phyloP scores from a whole-genome alignment of 768 basidiomycete genomes.

The Roridomyces roridus region DNA sequence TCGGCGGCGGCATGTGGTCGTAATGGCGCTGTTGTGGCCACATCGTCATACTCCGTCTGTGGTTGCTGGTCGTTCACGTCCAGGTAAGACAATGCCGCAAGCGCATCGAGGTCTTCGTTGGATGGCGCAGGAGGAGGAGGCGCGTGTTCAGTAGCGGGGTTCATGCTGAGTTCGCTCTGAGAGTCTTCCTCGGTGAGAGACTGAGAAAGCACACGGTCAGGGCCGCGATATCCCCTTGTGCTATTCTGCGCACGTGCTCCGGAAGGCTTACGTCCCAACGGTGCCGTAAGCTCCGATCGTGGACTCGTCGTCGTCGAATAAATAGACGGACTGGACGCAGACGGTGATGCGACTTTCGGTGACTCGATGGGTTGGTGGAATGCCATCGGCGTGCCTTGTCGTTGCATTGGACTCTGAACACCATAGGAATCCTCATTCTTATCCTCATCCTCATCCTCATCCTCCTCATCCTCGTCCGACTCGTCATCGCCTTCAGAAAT shows the following conservation, averaged over 20 bases:
- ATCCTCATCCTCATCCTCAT: conserved; percentile 1
- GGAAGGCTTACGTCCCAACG: conserved; percentile 73
- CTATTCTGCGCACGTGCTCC: conserved; percentile 78
- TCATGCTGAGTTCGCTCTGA: conserved; percentile 31
- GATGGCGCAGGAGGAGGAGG: conserved; percentile 16
- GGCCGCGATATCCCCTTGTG: conserved; percentile 46
- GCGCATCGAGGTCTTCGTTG: conserved; percentile 71
- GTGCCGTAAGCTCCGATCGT: conserved; percentile 43
- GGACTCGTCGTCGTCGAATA: conserved; percentile 26
- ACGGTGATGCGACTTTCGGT: conserved; percentile 18
- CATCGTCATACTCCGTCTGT: conserved; percentile 34
- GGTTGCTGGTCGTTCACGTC: conserved; percentile 55
- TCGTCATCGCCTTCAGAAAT: conserved; percentile 51
- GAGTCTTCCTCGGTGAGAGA: conserved; percentile 41
- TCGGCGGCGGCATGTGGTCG: conserved; percentile 38
- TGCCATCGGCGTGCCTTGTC: conserved; percentile 46
- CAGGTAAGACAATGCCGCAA: conserved; percentile 82
- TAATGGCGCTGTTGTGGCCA: conserved; percentile 40
- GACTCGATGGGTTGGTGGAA: conserved; percentile 33
- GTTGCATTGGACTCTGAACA: conserved; percentile 17
- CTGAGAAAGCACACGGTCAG: conserved; percentile 38
- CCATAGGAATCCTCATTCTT: not conserved
- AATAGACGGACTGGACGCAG: conserved; percentile 21
- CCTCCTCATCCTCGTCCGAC: conserved; percentile 38
- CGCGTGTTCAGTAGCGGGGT: conserved; percentile 21